A percentile compares a stretch with the other conserved stretches of the same genome.
These are phyloP conservation scores for Rhodotorula sp. DNA, from an alignment of 1,284 basidiomycete genomes.

Conservation along the genomic window DNA sequence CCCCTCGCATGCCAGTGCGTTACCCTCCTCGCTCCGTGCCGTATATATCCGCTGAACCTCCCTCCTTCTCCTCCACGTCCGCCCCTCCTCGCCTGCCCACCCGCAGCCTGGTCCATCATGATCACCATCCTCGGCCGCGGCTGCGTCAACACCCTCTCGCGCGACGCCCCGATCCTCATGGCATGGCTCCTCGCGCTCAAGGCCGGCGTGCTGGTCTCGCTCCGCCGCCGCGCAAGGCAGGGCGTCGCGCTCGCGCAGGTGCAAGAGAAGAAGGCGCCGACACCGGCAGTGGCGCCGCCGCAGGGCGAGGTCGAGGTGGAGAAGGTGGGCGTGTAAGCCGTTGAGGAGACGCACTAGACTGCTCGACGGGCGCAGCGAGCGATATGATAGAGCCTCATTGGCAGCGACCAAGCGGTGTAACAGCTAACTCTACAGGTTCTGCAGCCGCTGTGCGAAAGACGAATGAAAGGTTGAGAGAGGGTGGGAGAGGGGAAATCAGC, in stretches of 20 bases:
- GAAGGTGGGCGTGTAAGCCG: neutral
- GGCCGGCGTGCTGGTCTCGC: conserved; percentile 34
- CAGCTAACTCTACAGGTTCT: neutral
- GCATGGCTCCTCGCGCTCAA: conserved; percentile 41
- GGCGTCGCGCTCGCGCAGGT: neutral
- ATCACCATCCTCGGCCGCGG: conserved; percentile 30
- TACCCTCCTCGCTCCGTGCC: neutral
- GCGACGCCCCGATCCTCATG: conserved; percentile 38
- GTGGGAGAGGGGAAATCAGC: neutral
- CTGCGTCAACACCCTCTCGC: conserved; percentile 30
- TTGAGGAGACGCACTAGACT: too few relatives aligned
- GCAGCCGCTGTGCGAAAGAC: neutral
- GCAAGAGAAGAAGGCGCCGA: neutral
- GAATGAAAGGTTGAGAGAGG: neutral
- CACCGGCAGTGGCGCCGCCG: too few relatives aligned
- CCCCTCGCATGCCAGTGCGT: conserved; percentile 28
- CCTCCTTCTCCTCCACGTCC: neutral
- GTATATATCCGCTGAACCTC: too few relatives aligned
- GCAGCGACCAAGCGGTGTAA: too few relatives aligned
- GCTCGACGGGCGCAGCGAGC: too few relatives aligned
- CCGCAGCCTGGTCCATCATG: conserved; percentile 1
- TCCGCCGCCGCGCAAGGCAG: conserved; percentile 12
- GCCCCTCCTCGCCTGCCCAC: neutral
- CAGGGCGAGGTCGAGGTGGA: neutral
- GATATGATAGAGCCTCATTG: too few relatives aligned